Base-by-base conservation (phyloP, 352 stramenopile species). In the Globisporangium uncinulatum region DNA sequence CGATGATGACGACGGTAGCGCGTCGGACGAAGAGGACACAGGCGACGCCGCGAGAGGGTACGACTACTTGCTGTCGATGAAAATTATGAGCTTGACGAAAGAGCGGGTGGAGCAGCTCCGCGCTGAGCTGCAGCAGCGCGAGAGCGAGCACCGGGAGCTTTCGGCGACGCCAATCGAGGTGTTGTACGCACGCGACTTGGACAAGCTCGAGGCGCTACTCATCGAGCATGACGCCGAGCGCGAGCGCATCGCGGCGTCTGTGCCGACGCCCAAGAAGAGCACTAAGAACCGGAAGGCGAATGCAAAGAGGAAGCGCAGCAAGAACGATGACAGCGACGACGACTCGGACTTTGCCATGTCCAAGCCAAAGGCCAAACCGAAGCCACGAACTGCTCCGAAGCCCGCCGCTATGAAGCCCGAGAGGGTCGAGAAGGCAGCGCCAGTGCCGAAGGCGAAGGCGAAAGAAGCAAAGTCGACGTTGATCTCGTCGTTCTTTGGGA, bases 21-120 rank as follows among this genome's bases (percentile, higher is more conserved):
- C 68, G 8, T 79, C 92, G 15, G 76, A 29, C 24, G 24, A 79
- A 4, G 77, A 91, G 2, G 73, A 78, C 3, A 67, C 87, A 6
- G 59, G 51, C 6, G 73, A 70, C 39, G 69, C 65, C 7, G 65
- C 60, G 49, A 70, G 66, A 56, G 87, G 91, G 47, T 99, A 97
- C 61, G 89, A 98, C 57, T 99, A 99, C 61, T 65, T 99, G 32
- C 64, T 98, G 34, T 98, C 87, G 47, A 98, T 98, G 91, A 94
- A 96, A 51, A 76, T 98, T 42, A 92, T 86, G 58, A 97, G 85
- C 41, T 67, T 99, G 53, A 98, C 94, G 17, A 88, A 85, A 54
- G 96, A 99, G 61, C 84, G 89, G 29, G 96, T 98, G 4, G 80
- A 97, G 43, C 86, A 81, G 9, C 73, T 99, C 8, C 83, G 87